A percentile compares a stretch with the other conserved stretches of the same genome.
phyloP scores from a whole-genome alignment of 345 rosid genomes.

The Pistacia integerrima region DNA sequence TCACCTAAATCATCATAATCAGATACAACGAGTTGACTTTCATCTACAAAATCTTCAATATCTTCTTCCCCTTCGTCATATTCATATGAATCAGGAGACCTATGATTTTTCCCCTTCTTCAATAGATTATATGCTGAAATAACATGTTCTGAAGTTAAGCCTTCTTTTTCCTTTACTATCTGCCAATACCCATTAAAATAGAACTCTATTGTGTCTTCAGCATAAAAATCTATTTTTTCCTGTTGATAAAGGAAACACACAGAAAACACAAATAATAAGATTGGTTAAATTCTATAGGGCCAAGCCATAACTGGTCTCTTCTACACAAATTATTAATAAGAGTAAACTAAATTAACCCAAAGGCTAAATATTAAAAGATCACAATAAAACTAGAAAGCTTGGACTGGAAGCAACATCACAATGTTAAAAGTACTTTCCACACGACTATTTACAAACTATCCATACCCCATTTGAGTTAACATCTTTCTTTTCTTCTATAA shows the following conservation, averaged over 20 bases:
- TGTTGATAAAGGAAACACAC: slow-evolving; percentile 15
- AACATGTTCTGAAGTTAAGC: slow-evolving; percentile 35
- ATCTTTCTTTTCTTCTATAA: slow-evolving; percentile 44
- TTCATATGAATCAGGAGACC: slow-evolving; percentile 3
- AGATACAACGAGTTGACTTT: slow-evolving; percentile 9
- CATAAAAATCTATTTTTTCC: slow-evolving; percentile 43
- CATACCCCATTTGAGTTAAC: slow-evolving; percentile 41
- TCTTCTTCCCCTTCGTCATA: not conserved
- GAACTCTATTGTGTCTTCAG: slow-evolving; percentile 31
- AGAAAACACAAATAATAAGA: not conserved
- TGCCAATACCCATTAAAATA: slow-evolving; percentile 55
- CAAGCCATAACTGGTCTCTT: not conserved
- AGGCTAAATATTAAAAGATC: not conserved
- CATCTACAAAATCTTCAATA: slow-evolving; percentile 6
- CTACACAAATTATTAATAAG: too few relatives aligned
- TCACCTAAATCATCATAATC: slow-evolving; percentile 22
- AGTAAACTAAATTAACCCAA: not conserved
- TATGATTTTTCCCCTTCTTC: slow-evolving; percentile 21
- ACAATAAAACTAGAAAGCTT: not conserved
- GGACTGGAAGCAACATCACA: not conserved
- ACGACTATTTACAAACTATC: not conserved
- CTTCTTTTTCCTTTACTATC: slow-evolving; percentile 37
- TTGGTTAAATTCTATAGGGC: not conserved
- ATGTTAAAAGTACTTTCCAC: not conserved
- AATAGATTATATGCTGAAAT: slow-evolving; percentile 26